Conservation (phyloP, 2,329 filamentous ascomycete genomes). For the Catunica adiposa region DNA sequence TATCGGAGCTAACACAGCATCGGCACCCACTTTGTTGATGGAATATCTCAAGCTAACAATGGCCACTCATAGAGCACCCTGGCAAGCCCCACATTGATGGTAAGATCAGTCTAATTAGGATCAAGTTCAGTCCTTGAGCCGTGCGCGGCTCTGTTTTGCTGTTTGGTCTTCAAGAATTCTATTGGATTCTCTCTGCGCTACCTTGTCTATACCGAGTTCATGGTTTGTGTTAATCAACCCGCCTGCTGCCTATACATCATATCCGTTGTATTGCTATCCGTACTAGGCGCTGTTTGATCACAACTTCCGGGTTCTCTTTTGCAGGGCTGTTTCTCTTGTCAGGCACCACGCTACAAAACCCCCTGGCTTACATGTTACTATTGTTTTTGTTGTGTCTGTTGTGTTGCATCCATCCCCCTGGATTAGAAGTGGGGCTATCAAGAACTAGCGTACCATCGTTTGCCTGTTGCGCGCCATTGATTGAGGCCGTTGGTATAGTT, state of each 20-base stretch:
- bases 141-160: neutral
- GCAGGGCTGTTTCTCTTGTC: no score
- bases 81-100: constrained; percentile 50
- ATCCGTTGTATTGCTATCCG: neutral
- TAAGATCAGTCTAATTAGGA: constrained; percentile 26
- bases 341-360: no score
- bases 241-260: neutral
- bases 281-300: no score
- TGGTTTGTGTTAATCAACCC: neutral
- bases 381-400: no score
- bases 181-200: neutral
- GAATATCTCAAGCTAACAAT: constrained; percentile 21
- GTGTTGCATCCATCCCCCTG: neutral
- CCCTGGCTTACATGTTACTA: no score
- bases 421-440: neutral
- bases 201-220: neutral
- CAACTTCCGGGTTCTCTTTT: no score
- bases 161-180: neutral
- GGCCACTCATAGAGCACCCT: constrained; percentile 40
- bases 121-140: neutral
- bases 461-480: neutral
- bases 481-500: neutral
- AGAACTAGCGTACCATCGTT: neutral
- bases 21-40: constrained; percentile 2
- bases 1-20: neutral